Base-by-base conservation (phyloP, 306 rosid genomes). In the Ormosia emarginata region DNA sequence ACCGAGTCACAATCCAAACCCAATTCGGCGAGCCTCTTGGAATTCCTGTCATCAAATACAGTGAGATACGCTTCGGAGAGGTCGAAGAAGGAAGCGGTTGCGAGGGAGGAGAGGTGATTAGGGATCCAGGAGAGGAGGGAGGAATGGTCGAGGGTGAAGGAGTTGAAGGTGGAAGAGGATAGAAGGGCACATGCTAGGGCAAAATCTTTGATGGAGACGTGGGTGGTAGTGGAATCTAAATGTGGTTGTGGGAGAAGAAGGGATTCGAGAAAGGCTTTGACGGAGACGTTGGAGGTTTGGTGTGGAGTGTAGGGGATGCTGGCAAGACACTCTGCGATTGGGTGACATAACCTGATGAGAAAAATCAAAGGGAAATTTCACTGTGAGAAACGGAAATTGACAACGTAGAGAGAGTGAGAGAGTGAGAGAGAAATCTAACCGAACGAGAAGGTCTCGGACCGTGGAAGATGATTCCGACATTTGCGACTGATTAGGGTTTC, bases 81-180 rank as follows among this genome's bases (percentile, higher is more conserved):
- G 4, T 83, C 62, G 62, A 30, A 79, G 43, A 93, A 63, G 3
- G 99, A 88, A 29, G 80, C 56, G 11, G 82, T 87, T 0, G 94
- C 92, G 1, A 80, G 85, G 12, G 74, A 58, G 0, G 93, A 85
- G 32, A 95, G 88, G 77, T 77, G 73, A 34, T 44, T 4, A 24
- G 98, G 93, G 12, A 95, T 86, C 97, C 99, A 95, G 15, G 94
- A 87, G 80, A 93, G 83, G 53, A 95, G 86, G 68, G 14, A 46
- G 12, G 69, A 81, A 11, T 71, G 40, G n/a, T 83, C 91, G 52
- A 76, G 74, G 29, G 83, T 49, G 41, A 93, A 77, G 82, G 83
- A 86, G 13, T 70, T 76, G 63, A 75, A 37, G 41, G 76, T 33
- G 37, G 98, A 86, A 59, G 96, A 87, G 41, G 92, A 89, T 12